These are phyloP conservation scores for Ramalina intermedia DNA, from an alignment of 495 filamentous ascomycete genomes.

Conservation along the genomic window DNA sequence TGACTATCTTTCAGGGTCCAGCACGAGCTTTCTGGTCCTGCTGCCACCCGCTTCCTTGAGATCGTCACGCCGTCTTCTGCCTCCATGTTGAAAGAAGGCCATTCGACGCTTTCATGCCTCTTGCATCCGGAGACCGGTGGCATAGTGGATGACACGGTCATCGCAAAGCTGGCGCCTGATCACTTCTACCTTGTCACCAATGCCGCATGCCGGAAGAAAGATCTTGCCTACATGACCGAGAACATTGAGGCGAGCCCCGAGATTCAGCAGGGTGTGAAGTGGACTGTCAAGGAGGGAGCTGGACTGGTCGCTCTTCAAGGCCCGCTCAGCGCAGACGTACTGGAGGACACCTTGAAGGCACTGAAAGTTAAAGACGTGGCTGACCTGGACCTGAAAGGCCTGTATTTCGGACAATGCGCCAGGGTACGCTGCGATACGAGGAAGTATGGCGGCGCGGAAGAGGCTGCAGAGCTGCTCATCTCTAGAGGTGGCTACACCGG, in stretches of 20 bases:
- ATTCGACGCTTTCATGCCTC: conserved; percentile 67
- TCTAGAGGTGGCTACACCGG: conserved; percentile 90
- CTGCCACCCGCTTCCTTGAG: conserved; percentile 62
- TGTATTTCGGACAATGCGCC: conserved; percentile 71
- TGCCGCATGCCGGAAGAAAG: conserved; percentile 81
- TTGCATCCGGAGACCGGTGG: conserved; percentile 68
- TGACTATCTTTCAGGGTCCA: conserved; percentile 39
- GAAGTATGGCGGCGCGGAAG: conserved; percentile 50
- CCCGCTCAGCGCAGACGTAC: conserved; percentile 51
- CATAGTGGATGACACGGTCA: conserved; percentile 85
- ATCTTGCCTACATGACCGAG: conserved; percentile 53
- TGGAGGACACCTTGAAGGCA: conserved; percentile 39
- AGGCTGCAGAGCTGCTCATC: conserved; percentile 45
- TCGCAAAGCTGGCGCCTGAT: conserved; percentile 56
- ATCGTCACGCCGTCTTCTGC: conserved; percentile 62
- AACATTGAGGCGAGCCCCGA: conserved; percentile 41
- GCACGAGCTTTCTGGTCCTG: conserved; percentile 61
- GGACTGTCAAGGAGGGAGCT: conserved; percentile 51
- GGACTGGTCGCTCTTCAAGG: conserved; percentile 81
- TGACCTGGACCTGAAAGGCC: conserved; percentile 42
- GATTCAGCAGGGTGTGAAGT: conserved; percentile 38
- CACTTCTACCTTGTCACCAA: conserved; percentile 90
- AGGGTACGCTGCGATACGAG: conserved; percentile 19
- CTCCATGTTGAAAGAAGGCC: conserved; percentile 37
- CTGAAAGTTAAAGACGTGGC: conserved; percentile 33